phyloP scores from a whole-genome alignment of 768 basidiomycete genomes.

The Lactifluus piperatus region DNA sequence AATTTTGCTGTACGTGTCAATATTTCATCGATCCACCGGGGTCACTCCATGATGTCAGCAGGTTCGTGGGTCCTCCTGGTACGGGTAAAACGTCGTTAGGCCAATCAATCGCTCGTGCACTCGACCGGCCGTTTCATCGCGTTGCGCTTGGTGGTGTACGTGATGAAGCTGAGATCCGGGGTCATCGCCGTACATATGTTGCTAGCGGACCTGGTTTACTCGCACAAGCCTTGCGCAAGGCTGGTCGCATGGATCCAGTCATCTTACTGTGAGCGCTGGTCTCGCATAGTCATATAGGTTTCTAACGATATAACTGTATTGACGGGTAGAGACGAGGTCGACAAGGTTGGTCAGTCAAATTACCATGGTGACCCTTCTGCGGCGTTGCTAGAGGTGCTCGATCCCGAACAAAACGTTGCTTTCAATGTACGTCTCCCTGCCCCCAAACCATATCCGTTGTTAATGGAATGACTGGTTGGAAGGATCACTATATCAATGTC shows the following conservation, averaged over 20 bases:
- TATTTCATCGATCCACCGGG: neutral
- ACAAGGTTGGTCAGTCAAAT: slow-evolving; percentile 81
- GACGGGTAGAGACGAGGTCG: slow-evolving; percentile 71
- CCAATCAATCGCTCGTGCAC: slow-evolving; percentile 75
- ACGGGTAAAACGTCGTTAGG: slow-evolving; percentile 90
- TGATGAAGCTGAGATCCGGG: slow-evolving; percentile 82
- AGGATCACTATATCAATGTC: slow-evolving; percentile 90
- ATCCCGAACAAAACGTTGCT: slow-evolving; percentile 86
- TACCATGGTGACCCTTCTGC: slow-evolving; percentile 91
- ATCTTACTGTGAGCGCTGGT: slow-evolving; percentile 46
- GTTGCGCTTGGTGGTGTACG: slow-evolving; percentile 89
- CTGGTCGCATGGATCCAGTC: slow-evolving; percentile 72
- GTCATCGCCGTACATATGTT: slow-evolving; percentile 83
- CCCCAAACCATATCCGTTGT: neutral
- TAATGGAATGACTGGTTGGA: slow-evolving; percentile 5
- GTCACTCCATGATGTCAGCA: slow-evolving; percentile 22
- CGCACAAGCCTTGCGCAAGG: slow-evolving; percentile 80
- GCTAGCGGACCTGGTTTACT: slow-evolving; percentile 79
- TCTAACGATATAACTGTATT: neutral
- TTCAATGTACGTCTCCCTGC: slow-evolving; percentile 49
- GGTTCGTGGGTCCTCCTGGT: slow-evolving; percentile 87
- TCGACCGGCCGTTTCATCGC: slow-evolving; percentile 81
- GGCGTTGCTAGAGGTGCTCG: slow-evolving; percentile 84
- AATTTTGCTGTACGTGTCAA: slow-evolving; percentile 47
- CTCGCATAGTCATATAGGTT: neutral